Conservation (phyloP, 2,329 filamentous ascomycete species). For the Phaeosphaeriaceae sp. region DNA sequence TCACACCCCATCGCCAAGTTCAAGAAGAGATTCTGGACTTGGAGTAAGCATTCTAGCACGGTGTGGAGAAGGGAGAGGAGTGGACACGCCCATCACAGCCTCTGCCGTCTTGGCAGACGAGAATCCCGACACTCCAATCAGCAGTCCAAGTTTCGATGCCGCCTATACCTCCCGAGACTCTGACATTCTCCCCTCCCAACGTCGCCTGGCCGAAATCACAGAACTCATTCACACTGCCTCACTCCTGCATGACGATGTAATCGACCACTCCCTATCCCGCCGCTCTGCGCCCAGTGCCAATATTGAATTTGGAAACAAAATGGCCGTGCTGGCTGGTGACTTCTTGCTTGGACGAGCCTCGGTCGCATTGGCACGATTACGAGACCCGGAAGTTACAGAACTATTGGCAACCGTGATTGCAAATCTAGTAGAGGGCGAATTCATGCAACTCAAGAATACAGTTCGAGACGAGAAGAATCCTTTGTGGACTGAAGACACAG, state of each 20-base stretch:
- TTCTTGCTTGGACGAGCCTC: slow-evolving; percentile 93
- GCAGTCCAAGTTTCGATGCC: slow-evolving; percentile 59
- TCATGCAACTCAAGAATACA: slow-evolving; percentile 99
- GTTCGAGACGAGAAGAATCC: slow-evolving; percentile 85
- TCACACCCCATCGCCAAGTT: slow-evolving; percentile 63
- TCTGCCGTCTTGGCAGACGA: slow-evolving; percentile 73
- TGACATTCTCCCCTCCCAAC: slow-evolving; percentile 89
- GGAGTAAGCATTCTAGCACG: neutral
- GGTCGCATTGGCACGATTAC: slow-evolving; percentile 85
- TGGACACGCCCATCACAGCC: slow-evolving; percentile 68
- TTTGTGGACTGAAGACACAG: slow-evolving; percentile 83
- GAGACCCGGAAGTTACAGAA: slow-evolving; percentile 94
- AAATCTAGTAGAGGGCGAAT: slow-evolving; percentile 96
- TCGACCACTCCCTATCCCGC: slow-evolving; percentile 87
- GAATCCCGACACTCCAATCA: slow-evolving; percentile 66
- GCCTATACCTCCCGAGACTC: slow-evolving; percentile 55
- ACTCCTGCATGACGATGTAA: slow-evolving; percentile 96
- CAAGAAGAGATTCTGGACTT: slow-evolving; percentile 16
- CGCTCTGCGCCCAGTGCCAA: slow-evolving; percentile 89
- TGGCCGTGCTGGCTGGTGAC: slow-evolving; percentile 97
- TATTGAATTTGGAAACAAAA: slow-evolving; percentile 96
- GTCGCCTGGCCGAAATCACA: slow-evolving; percentile 92
- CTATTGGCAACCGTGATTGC: slow-evolving; percentile 95
- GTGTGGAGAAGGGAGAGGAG: slow-evolving; percentile 34
- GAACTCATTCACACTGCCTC: slow-evolving; percentile 98